Conservation (phyloP, 371 early-diverging fungal genomes). For the Catenaria anguillulae region DNA sequence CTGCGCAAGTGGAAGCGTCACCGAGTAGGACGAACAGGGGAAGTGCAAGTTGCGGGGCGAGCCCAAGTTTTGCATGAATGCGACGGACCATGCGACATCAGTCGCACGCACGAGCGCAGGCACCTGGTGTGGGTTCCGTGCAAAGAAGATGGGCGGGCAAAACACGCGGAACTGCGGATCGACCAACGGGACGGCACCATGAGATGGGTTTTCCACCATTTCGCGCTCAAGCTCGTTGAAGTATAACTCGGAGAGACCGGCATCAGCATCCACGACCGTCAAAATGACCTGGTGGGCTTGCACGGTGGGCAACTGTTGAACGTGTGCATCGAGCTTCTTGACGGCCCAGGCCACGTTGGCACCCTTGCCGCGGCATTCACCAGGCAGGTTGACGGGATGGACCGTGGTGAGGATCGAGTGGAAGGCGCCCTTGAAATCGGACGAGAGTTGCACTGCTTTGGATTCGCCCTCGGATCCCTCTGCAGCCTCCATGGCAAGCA, state of each 20-base stretch:
- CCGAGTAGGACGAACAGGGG: conserved; percentile 60
- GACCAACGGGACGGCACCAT: conserved; percentile 18
- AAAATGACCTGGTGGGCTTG: conserved; percentile 36
- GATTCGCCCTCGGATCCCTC: conserved; percentile 32
- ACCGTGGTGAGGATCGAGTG: conserved; percentile 46
- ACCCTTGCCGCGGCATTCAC: conserved; percentile 61
- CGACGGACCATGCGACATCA: conserved; percentile 62
- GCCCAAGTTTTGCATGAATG: conserved; percentile 59
- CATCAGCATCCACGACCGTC: conserved; percentile 57
- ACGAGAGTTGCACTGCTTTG: conserved; percentile 40
- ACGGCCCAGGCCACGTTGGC: conserved; percentile 60
- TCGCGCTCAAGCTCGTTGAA: conserved; percentile 12
- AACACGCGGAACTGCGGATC: conserved; percentile 30
- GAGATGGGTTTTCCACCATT: conserved; percentile 17
- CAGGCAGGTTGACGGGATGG: conserved; percentile 48
- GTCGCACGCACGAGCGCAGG: conserved; percentile 57
- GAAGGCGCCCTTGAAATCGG: conserved; percentile 38
- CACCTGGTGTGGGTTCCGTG: conserved; percentile 53
- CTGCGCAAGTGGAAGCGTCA: conserved; percentile 49
- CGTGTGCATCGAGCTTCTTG: conserved; percentile 10
- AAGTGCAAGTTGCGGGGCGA: conserved; percentile 46
- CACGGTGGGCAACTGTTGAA: conserved; percentile 19
- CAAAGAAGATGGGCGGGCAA: conserved; percentile 60
- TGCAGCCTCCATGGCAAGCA: conserved; percentile 62
- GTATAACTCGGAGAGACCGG: conserved; percentile 45